Evolutionary conservation across 345 rosid species (phyloP), one percentile per base, ranked within the genome.

Genomic region (Bretschneidera sinensis): DNA sequence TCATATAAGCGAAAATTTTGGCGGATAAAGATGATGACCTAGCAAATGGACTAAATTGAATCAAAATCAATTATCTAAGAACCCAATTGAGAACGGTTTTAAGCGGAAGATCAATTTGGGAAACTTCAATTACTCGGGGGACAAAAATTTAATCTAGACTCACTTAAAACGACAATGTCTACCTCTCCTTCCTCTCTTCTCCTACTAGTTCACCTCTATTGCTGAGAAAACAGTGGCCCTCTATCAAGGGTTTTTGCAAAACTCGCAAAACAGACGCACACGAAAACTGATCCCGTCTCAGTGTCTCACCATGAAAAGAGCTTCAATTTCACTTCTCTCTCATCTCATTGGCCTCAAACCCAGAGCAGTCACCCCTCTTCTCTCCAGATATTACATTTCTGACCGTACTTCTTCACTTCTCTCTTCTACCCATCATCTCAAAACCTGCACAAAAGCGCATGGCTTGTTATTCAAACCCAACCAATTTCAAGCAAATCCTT

Each of bases 261-360:
- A 17, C 20, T n/a, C 21, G 6, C 2, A 21, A 19, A 13, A 21
- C 15, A 17, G 17, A 19, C 17, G 45, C 17, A 24, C 24, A 60
- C 33, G 52, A 45, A 18, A 48, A 48, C 21, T n/a, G n/a, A n/a
- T n/a, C n/a, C n/a, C n/a, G 21, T 63, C 35, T 49, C 35, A 21
- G 63, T n/a, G 23, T 21, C 71, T 54, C 75, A 48, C 73, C 75
- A 89, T 86, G 96, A 84, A 57, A 71, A 69, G 75, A 58, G 72
- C 72, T 59, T 86, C 92, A 22, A 53, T 78, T 69, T 80, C 81
- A 11, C 78, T 86, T 21, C 64, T 89, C 49, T 82, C 83, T 22
- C 81, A 63, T 57, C 49, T 81, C 28, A 49, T 68, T 60, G 64
- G 71, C 66, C 84, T 55, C 49, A 76, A 70, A 48, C 22, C 63